Percentiles rank a stretch among this genome's conserved stretches.
Evolutionary conservation across 2,329 filamentous ascomycete species (phyloP).

Genomic region (Botryotinia convoluta): DNA sequence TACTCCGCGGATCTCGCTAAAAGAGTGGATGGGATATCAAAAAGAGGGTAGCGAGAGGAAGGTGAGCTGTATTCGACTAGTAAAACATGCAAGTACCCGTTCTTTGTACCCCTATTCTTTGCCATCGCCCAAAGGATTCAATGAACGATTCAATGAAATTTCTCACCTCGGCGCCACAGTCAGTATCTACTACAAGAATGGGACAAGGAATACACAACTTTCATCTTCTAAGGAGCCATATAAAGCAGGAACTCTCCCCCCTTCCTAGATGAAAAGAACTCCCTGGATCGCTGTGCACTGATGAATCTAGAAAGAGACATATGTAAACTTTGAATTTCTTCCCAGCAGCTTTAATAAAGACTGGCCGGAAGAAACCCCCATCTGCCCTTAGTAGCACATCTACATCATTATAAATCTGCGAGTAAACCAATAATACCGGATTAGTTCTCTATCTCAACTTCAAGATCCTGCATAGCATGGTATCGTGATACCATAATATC

Average conservation of each 20-base stretch:
- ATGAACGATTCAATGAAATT: too few relatives aligned
- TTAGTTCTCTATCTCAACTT: neutral
- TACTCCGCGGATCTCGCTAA: neutral
- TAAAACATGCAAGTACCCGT: neutral
- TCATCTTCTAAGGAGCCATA: neutral
- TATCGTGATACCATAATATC: neutral
- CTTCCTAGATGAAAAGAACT: neutral
- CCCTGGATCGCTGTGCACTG: fast-evolving
- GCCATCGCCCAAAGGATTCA: fast-evolving
- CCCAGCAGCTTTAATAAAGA: fast-evolving
- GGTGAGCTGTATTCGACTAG: fast-evolving
- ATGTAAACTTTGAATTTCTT: neutral
- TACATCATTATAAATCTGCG: too few relatives aligned
- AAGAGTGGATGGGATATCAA: neutral
- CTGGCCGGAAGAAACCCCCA: neutral
- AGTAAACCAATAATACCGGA: fast-evolving
- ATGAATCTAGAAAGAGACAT: neutral
- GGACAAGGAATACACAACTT: neutral
- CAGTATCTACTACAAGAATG: neutral
- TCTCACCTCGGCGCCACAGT: neutral
- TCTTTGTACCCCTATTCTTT: neutral
- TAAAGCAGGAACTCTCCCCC: neutral
- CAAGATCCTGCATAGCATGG: fast-evolving
- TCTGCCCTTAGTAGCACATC: too few relatives aligned
- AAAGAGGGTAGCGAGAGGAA: neutral